These are phyloP conservation scores for Tarenaya hassleriana DNA, from an alignment of 345 rosid genomes.

Conservation along the genomic window DNA sequence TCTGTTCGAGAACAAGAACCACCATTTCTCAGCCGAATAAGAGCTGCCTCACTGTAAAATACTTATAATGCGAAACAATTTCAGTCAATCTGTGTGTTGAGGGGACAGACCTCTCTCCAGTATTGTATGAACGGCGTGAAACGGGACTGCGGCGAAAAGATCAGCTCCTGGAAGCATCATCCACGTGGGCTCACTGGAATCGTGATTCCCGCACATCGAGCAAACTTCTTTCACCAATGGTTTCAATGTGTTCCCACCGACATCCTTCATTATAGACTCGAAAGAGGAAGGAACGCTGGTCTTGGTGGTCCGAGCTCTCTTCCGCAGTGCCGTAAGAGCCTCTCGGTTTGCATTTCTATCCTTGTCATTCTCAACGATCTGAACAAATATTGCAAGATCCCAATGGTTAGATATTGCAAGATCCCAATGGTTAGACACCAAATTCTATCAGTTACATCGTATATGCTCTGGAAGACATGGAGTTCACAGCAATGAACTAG, in stretches of 20 bases:
- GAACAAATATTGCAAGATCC: slow-evolving; percentile 20
- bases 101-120: slow-evolving; percentile 59
- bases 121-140: slow-evolving; percentile 73
- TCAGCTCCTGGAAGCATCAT: slow-evolving; percentile 80
- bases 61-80: neutral
- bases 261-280: slow-evolving; percentile 70
- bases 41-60: neutral
- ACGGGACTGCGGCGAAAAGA: slow-evolving; percentile 59
- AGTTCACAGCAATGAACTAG: too few relatives aligned
- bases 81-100: neutral
- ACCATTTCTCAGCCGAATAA: neutral
- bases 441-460: neutral
- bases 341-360: slow-evolving; percentile 71
- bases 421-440: slow-evolving; percentile 2
- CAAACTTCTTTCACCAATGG: slow-evolving; percentile 76
- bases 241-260: slow-evolving; percentile 35
- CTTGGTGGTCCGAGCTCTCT: slow-evolving; percentile 68
- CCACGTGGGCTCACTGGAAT: slow-evolving; percentile 63
- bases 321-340: slow-evolving; percentile 72
- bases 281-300: slow-evolving; percentile 60
- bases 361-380: slow-evolving; percentile 73
- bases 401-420: slow-evolving; percentile 10
- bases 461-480: neutral
- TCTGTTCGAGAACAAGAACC: slow-evolving; percentile 30
- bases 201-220: slow-evolving; percentile 66